These are phyloP conservation scores for Debaryomyces robertsiae DNA, from an alignment of 1,139 yeast species.

Conservation along the genomic window DNA sequence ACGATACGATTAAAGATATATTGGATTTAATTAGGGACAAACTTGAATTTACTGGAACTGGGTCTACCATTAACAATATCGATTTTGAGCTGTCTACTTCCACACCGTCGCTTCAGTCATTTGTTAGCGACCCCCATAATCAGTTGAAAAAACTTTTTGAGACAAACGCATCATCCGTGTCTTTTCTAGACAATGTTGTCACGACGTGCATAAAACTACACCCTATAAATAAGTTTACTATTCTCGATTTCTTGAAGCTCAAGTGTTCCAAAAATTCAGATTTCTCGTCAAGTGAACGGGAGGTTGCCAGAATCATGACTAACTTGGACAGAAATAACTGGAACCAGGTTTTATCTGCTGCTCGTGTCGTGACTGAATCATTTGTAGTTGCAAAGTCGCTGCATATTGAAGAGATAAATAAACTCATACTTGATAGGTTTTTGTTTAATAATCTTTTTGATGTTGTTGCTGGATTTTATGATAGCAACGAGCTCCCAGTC, in stretches of 20 bases:
- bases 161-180: conserved; percentile 26
- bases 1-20: conserved; percentile 33
- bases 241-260: conserved; percentile 36
- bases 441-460: conserved; percentile 40
- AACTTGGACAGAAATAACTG: conserved; percentile 38
- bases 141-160: conserved; percentile 14
- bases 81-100: conserved; percentile 6
- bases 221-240: conserved; percentile 44
- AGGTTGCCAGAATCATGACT: conserved; percentile 32
- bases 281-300: conserved; percentile 25
- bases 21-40: conserved; percentile 12
- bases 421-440: conserved; percentile 40
- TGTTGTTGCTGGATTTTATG: conserved; percentile 26
- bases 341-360: conserved; percentile 25
- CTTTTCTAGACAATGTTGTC: conserved; percentile 28
- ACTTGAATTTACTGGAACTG: conserved; percentile 9
- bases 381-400: conserved; percentile 28
- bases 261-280: conserved; percentile 25
- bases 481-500: conserved; percentile 18
- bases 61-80: conserved; percentile 3
- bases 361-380: conserved; percentile 27
- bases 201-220: conserved; percentile 45
- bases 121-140: not conserved
- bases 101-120: not conserved
- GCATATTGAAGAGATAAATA: conserved; percentile 28